These are phyloP conservation scores for Aquanectria penicillioides DNA, from an alignment of 2,329 filamentous ascomycete species.

Conservation along the genomic window DNA sequence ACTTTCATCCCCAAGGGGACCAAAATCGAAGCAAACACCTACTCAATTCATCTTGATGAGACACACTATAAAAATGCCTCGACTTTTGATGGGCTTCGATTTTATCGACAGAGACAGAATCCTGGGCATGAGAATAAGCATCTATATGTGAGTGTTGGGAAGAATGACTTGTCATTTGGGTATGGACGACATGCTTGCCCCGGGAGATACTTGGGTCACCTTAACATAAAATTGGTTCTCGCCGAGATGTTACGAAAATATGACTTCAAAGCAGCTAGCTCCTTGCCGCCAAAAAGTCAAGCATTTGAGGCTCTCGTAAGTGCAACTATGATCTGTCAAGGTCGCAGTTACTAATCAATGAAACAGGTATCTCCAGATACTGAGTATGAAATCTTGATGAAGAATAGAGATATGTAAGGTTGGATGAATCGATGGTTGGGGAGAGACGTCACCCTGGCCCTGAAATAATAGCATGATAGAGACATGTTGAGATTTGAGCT, in stretches of 20 bases:
- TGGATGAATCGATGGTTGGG: too few relatives aligned
- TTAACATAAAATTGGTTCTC: not conserved
- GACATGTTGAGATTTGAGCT: too few relatives aligned
- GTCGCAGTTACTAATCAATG: not conserved
- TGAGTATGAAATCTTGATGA: conserved; percentile 1
- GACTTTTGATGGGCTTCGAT: conserved; percentile 1
- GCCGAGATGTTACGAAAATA: not conserved
- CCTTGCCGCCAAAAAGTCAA: not conserved
- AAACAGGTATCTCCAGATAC: not conserved
- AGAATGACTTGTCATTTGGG: not conserved
- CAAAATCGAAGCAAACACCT: conserved; percentile 1
- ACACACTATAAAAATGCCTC: not conserved
- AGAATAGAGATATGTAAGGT: not conserved
- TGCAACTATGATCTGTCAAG: not conserved
- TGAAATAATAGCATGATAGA: too few relatives aligned
- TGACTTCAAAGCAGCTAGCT: not conserved
- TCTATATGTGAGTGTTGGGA: conserved; percentile 1
- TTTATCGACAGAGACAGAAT: not conserved
- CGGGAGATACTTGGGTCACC: conserved; percentile 2
- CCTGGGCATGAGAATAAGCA: conserved; percentile 4
- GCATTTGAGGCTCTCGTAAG: conserved; percentile 8
- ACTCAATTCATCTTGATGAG: not conserved
- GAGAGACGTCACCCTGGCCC: too few relatives aligned
- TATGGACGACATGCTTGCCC: conserved; percentile 7
- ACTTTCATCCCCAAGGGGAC: conserved; percentile 1